phyloP scores from a whole-genome alignment of 306 rosid species.

The Luffa acutangula region DNA sequence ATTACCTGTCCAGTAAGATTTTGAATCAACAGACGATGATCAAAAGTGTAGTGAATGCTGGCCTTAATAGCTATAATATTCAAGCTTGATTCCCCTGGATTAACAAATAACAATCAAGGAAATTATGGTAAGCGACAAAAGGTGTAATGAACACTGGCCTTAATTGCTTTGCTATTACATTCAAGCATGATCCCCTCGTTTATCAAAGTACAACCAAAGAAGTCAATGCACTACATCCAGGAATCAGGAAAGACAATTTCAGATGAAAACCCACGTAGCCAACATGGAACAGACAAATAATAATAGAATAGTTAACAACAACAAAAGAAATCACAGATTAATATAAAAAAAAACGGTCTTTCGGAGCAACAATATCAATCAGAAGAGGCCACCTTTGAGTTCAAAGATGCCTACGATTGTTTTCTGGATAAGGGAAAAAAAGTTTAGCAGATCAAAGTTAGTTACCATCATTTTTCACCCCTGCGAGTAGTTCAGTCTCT shows the following conservation, averaged over 20 bases:
- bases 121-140: conserved; percentile 34
- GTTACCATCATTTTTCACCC: conserved; percentile 82
- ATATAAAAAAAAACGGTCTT: background rate
- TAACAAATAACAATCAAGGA: conserved; percentile 20
- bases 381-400: background rate
- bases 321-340: background rate
- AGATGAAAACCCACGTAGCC: background rate
- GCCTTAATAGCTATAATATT: conserved; percentile 74
- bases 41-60: conserved; percentile 72
- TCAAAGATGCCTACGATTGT: background rate
- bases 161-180: conserved; percentile 41
- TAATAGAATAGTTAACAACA: background rate
- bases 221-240: conserved; percentile 13
- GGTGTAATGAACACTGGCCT: conserved; percentile 72
- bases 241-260: background rate
- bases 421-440: background rate
- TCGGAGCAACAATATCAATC: background rate
- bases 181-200: conserved; percentile 53
- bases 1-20: conserved; percentile 82
- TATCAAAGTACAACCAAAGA: conserved; percentile 17
- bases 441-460: conserved; percentile 4
- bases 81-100: conserved; percentile 70
- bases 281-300: background rate
- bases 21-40: conserved; percentile 67
- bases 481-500: conserved; percentile 73